Evolutionary conservation across 805 yeast genomes (phyloP), one percentile per base, ranked within the genome.

Genomic region (Metschnikowia vanudenii): DNA sequence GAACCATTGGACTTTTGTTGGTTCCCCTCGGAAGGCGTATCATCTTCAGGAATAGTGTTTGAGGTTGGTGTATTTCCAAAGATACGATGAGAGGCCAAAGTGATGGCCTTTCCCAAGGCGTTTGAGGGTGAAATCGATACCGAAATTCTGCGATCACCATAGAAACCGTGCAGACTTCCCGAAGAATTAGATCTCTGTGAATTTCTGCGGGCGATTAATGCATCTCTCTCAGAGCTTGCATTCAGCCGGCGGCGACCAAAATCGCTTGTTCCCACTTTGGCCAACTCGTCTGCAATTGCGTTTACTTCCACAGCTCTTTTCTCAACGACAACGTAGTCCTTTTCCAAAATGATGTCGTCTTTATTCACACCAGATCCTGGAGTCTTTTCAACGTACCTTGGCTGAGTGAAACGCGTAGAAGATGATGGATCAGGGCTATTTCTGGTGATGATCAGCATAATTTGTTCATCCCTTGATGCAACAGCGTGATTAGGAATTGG

Each of bases 301-400:
- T 92, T 92, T 8, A 92, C 96, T 62, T 94, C 98, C 3, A 92
- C 97, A 0, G 94, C 88, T 41, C 96, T 79, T 63, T 92, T 94
- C 63, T 92, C 98, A 24, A 92, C 91, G 33, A 92, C 96, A 29
- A 92, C 98, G 57, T 92, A 92, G 59, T 90, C 97, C 54, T 81
- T 83, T 56, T 89, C 96, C 46, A 82, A 68, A 20, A 77, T 73
- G 18, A 76, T 59, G 43, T 82, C 86, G 18, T 74, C 66, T 50
- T 65, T 53, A 47, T 50, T 45, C 16, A 40, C 43, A 33, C 55
- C 56, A 29, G 42, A 29, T 56, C 46, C 40, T 36, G 41, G 34
- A 39, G 31, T 31, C 34, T 45, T 46, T 3, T 51, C 52, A 13
- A 31, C 26, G 42, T 48, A 51, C 29, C 45, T 41, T 16, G 56